Base-by-base conservation (phyloP, 2,329 filamentous ascomycete genomes). In the Atkinsonella hypoxylon region DNA sequence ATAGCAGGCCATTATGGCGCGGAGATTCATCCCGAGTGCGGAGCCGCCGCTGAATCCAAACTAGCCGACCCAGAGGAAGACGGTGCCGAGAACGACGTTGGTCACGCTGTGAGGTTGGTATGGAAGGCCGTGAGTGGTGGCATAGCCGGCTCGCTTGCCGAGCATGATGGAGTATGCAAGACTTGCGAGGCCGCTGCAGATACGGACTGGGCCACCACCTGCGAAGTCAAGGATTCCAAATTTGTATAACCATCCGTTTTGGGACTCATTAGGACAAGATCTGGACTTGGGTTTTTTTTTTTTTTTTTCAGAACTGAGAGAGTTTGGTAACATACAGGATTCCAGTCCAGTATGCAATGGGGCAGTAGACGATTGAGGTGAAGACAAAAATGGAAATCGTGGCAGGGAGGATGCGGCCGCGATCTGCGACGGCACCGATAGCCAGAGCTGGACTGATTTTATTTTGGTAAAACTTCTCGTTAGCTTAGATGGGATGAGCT, bases 21-120 rank as follows among this genome's bases (percentile, higher is more conserved):
- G 87, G 59, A 95, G 72, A 71, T 93, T 95, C 56, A 88, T 86
- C 53, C 79, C 77, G 42, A 94, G 75, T 2, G 89, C 90, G 3
- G 85, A 79, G 55, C 90, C 90, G 49, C 87, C 89, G 68, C 95
- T 96, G 79, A 96, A 96, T 46, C 90, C 90, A 64, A 95, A 93
- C 90, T 89, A 96, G 52, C 90, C 89, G 44, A 95, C 87, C 90
- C 90, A 96, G 47, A 95, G 76, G 67, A 85, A 78, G 26, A 83
- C 77, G 4, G 85, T 87, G 20, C 85, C 85, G 45, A 89, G 73
- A 45, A 87, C 81, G 56, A 88, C 81, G 58, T 86, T 75, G 52
- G 83, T 86, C 43, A 86, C 82, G 61, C 86, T 88, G 67, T 89
- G 85, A 9, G 84, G 83, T 32, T 79, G 76, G 70, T 84, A 84